Evolutionary conservation across 768 basidiomycete species (phyloP), one percentile per base, ranked within the genome.

Genomic region (Hemileccinum rubropunctum): DNA sequence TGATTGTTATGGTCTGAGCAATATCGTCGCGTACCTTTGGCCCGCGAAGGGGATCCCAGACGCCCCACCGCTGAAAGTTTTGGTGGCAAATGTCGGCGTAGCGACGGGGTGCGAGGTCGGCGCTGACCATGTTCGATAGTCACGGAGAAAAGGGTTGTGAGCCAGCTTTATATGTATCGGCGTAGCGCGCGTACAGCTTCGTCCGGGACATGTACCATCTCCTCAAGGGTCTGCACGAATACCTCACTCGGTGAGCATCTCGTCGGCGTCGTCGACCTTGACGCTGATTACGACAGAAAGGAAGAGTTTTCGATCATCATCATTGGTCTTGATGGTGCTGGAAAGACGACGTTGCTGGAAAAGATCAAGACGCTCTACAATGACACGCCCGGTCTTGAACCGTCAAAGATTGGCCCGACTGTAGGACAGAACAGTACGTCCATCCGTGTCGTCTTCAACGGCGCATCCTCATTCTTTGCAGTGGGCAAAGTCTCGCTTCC

Each of bases 241-340:
- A 94, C 70, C 69, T 98, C 28, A 98, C 91, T 23, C 83, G 88
- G 84, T 86, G 58, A 50, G 71, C 37, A 9, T 27, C 10, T 10
- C 2, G 8, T 21, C 21, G 3, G n/a, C 23, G 8, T 20, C 21
- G 21, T 38, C 26, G 8, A 44, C 12, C 38, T 18, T 15, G 14
- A 37, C 37, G 34, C 45, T 51, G 43, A 67, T 44, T n/a, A 38
- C 30, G 17, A 14, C 60, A 88, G 88, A 64, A 90, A 88, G 64
- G 84, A 91, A 52, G 91, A 95, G 59, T 98, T 95, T 66, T 93
- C 90, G 10, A 85, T 98, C 23, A 90, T 98, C 45, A 97, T 98
- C 64, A 84, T 98, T 47, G 95, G 95, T 11, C 79, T 94, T 15
- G 92, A 92, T 66, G 90, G 88, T 14, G 92, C 92, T 27, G 94